phyloP scores from a whole-genome alignment of 129 eudicot species.

The Rutidosis leptorrhynchoides region DNA sequence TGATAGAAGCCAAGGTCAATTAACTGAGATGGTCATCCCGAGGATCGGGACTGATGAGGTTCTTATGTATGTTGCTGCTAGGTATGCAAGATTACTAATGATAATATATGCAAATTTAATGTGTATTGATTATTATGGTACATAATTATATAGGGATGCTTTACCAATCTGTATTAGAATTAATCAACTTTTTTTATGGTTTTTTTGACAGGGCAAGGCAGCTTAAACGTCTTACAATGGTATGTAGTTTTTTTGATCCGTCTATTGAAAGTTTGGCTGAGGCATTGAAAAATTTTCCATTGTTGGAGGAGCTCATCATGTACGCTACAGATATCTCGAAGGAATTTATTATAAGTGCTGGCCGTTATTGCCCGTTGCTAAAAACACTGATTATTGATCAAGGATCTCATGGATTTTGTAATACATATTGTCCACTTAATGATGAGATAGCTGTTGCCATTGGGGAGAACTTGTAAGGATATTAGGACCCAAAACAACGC shows the following conservation, averaged over 20 bases:
- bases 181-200: no score
- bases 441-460: background rate
- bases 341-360: constrained; percentile 6
- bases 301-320: constrained; percentile 9
- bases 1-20: constrained; percentile 13
- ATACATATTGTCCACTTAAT: background rate
- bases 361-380: constrained; percentile 7
- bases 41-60: background rate
- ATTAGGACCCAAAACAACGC: no score
- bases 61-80: constrained; percentile 2
- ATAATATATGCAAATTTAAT: background rate
- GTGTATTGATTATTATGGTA: no score
- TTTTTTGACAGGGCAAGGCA: background rate
- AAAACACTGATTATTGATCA: constrained; percentile 7
- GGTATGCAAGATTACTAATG: background rate
- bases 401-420: background rate
- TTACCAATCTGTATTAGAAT: no score
- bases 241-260: no score
- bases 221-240: constrained; percentile 8
- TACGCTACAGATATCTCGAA: background rate
- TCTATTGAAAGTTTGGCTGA: background rate
- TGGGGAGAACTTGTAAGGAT: no score
- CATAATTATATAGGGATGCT: no score
- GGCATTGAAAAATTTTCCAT: background rate
- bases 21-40: background rate